Percentiles rank a stretch among this genome's conserved stretches.
Conservation (phyloP, 2,329 filamentous ascomycete species). For the Penicillium capsulatum region DNA sequence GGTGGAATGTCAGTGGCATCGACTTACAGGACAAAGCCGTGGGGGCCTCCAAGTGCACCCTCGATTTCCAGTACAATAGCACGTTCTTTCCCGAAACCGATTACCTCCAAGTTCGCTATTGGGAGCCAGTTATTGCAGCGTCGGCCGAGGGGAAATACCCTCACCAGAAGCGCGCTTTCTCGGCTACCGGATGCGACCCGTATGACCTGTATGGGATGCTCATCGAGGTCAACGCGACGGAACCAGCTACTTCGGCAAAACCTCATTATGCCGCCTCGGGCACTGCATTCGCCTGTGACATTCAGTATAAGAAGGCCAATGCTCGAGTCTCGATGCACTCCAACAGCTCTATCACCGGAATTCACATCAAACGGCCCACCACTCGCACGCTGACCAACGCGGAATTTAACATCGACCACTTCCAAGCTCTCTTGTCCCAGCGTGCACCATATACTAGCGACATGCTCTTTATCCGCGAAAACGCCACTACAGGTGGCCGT, state of each 20-base stretch:
- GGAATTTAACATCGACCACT: slow-evolving; percentile 31
- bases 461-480: slow-evolving; percentile 30
- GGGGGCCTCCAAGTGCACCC: slow-evolving; percentile 15
- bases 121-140: slow-evolving; percentile 28
- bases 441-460: slow-evolving; percentile 34
- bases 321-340: slow-evolving; percentile 31
- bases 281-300: slow-evolving; percentile 31
- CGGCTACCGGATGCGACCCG: slow-evolving; percentile 23
- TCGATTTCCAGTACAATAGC: slow-evolving; percentile 31
- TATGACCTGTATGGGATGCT: slow-evolving; percentile 34
- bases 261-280: slow-evolving; percentile 24
- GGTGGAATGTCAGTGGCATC: slow-evolving; percentile 29
- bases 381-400: slow-evolving; percentile 15
- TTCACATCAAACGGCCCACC: slow-evolving; percentile 20
- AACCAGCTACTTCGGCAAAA: slow-evolving; percentile 2
- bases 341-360: slow-evolving; percentile 32
- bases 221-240: slow-evolving; percentile 29
- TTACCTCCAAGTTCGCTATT: slow-evolving; percentile 34
- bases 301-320: slow-evolving; percentile 28
- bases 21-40: slow-evolving; percentile 17
- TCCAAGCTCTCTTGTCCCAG: slow-evolving; percentile 29
- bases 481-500: slow-evolving; percentile 25
- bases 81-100: slow-evolving; percentile 28
- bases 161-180: slow-evolving; percentile 21
- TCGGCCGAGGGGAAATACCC: slow-evolving; percentile 8